Evolutionary conservation across 2,329 filamentous ascomycete species (phyloP).

Genomic region (Verticillium nubilum): DNA sequence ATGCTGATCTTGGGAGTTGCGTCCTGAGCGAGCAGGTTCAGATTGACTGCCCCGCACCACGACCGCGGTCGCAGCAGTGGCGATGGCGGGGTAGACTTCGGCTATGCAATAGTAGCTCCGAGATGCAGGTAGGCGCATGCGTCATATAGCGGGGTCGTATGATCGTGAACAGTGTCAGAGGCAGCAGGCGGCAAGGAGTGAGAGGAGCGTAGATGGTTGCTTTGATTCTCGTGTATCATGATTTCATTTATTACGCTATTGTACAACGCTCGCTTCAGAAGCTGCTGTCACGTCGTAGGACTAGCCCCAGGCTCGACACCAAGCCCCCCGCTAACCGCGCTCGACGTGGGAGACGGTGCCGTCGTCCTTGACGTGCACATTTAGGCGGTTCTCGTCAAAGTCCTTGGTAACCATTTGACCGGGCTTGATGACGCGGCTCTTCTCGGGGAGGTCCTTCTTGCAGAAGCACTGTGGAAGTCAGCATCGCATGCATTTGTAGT

Average conservation of each 20-base stretch:
- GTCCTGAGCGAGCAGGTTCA: neutral
- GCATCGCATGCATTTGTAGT: neutral
- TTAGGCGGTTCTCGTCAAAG: conserved; percentile 47
- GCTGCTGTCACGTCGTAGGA: neutral
- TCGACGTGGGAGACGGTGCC: conserved; percentile 55
- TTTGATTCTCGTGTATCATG: neutral
- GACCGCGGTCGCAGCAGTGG: neutral
- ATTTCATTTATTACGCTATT: neutral
- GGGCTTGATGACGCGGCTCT: conserved; percentile 51
- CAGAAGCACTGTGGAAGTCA: conserved; percentile 44
- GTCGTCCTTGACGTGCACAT: conserved; percentile 54
- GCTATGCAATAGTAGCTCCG: neutral
- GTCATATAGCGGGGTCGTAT: neutral
- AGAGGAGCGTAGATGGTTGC: neutral
- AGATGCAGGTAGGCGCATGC: neutral
- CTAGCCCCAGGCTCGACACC: conserved; percentile 40
- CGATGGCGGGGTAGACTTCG: conserved; percentile 19
- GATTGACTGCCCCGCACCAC: neutral
- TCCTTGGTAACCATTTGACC: conserved; percentile 55
- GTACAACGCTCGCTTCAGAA: neutral
- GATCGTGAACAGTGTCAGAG: neutral
- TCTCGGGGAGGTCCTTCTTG: conserved; percentile 52
- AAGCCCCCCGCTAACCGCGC: conserved; percentile 35
- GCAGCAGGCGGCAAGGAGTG: neutral
- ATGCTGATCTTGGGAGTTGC: conserved; percentile 5